A percentile compares a stretch with the other conserved stretches of the same genome.
These are phyloP conservation scores for Albophoma yamanashiensis DNA, from an alignment of 2,329 filamentous ascomycete species.

Conservation along the genomic window DNA sequence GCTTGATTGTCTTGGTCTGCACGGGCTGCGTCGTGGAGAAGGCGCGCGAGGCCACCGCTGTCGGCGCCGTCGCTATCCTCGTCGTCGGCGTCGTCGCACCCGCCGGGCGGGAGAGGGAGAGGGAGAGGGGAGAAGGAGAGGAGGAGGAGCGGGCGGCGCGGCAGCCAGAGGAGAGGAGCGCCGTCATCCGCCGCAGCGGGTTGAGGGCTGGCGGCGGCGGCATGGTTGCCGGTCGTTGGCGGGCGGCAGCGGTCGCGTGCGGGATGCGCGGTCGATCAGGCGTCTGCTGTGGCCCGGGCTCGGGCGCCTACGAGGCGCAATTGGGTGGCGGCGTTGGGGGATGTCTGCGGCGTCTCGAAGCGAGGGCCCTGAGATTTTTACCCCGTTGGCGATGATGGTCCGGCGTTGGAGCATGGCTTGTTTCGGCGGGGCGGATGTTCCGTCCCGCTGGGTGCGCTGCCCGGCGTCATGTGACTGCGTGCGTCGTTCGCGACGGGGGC, in stretches of 20 bases:
- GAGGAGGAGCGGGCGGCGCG: conserved; percentile 5
- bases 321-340: background rate
- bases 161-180: conserved; percentile 7
- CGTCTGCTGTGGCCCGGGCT: background rate
- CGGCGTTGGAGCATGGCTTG: background rate
- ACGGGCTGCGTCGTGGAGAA: conserved; percentile 26
- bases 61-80: background rate
- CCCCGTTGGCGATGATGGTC: background rate
- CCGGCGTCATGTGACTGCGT: conserved; percentile 23
- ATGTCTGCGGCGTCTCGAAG: background rate
- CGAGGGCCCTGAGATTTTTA: conserved; percentile 1
- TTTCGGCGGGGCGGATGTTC: conserved; percentile 5
- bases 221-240: conserved; percentile 7
- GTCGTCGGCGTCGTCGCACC: background rate
- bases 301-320: background rate
- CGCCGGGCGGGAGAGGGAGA: background rate
- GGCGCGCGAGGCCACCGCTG: conserved; percentile 5
- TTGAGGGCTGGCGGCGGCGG: conserved; percentile 1
- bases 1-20: conserved; percentile 29
- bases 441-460: conserved; percentile 3
- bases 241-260: background rate
- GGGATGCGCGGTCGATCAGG: background rate
- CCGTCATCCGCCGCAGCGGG: conserved; percentile 8
- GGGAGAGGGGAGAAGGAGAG: conserved; percentile 1
- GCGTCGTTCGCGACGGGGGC: conserved; percentile 17